Base-by-base conservation (phyloP, 1,139 yeast genomes). In the Candida gigantensis region DNA sequence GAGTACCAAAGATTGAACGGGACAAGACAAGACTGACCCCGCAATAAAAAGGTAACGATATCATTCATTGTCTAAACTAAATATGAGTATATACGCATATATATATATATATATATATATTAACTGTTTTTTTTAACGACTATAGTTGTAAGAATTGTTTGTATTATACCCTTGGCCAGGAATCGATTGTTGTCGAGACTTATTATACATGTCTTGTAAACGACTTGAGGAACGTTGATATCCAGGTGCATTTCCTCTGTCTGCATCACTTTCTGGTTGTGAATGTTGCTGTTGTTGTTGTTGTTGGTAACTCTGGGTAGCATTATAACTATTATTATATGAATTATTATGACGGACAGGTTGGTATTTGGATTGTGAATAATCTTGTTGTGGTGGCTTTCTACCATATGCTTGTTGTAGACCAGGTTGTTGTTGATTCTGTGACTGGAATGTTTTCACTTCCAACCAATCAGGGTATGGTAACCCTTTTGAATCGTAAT, bases 401-500 rank as follows among this genome's bases (percentile, higher is more conserved):
- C 35, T 30, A 21, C 28, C 32, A 16, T 30, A 30, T 8, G 28
- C 33, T 30, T 33, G 38, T 24, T 30, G 39, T 11, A 20, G 19
- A 18, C 19, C 19, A 18, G 19, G 42, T 26, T 34, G 39, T 36
- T 33, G 37, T n/a, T 21, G 39, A n/a, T 30, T 35, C 15, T 34
- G 40, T 8, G 28, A 36, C 13, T 35, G 41, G 21, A 34, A 37
- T 15, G 35, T 25, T 10, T 48, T 50, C 4, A 56, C 70, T 5
- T 74, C 76, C 15, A 71, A 55, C 77, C 77, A 71, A 20, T 68
- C 75, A 7, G 77, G 77, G 40, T 64, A 71, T 8, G 67, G 60
- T 35, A 62, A 54, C 19, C 57, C 52, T 16, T 51, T 53, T 2
- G 52, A 30, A 36, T 68, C 72, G 41, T 54, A 71, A 47, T 64